Evolutionary conservation across 805 yeast genomes (phyloP).

Genomic region (Wickerhamiella brachini): DNA sequence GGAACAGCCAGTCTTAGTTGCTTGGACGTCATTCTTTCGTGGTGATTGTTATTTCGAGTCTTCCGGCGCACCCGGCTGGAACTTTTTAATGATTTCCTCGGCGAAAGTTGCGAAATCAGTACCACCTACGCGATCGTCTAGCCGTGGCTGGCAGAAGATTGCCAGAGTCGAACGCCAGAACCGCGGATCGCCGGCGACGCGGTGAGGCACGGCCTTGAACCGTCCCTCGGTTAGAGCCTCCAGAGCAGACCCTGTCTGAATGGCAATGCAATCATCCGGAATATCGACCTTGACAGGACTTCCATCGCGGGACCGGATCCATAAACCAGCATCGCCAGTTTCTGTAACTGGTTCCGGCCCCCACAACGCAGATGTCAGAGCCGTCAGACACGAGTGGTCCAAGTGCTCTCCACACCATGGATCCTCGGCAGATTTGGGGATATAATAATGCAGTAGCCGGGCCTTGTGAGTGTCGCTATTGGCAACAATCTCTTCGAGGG

Average conservation of each 20-base stretch:
- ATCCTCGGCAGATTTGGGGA: conserved; percentile 21
- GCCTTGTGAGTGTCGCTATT: conserved; percentile 45
- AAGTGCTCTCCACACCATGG: conserved; percentile 52
- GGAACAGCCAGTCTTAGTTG: no score
- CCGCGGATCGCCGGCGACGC: conserved; percentile 26
- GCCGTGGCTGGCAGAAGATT: conserved; percentile 47
- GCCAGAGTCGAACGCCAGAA: conserved; percentile 42
- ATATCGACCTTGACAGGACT: conserved; percentile 36
- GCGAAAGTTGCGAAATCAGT: conserved; percentile 39
- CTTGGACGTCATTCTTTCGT: no score
- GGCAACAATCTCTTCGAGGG: conserved; percentile 33
- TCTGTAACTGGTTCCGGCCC: conserved; percentile 19
- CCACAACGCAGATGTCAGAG: conserved; percentile 41
- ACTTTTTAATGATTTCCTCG: conserved; percentile 25
- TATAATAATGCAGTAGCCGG: conserved; percentile 41
- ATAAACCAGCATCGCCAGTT: conserved; percentile 39
- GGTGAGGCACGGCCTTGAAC: conserved; percentile 47
- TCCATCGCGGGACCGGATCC: conserved; percentile 34
- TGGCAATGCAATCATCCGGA: conserved; percentile 42
- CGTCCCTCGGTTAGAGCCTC: conserved; percentile 35
- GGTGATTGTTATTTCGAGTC: no score
- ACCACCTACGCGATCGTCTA: conserved; percentile 35
- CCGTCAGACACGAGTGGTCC: conserved; percentile 49
- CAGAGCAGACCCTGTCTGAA: conserved; percentile 47
- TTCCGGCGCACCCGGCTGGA: no score